Percentiles rank a stretch among this genome's conserved stretches.
Evolutionary conservation across 2,329 filamentous ascomycete genomes (phyloP).

Genomic region (Fusarium newnesense): DNA sequence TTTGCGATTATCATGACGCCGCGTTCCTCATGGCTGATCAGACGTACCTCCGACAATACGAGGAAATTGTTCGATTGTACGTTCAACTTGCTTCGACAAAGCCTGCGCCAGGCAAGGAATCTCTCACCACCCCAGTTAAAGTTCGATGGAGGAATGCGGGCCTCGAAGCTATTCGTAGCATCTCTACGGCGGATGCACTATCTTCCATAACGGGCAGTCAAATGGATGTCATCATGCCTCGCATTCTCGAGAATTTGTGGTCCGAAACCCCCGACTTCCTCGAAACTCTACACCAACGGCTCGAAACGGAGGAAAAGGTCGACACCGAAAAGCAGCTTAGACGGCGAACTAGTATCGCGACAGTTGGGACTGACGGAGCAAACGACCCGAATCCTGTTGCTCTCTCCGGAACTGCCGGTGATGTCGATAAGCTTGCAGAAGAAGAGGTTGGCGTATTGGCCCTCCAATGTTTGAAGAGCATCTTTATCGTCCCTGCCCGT

Average conservation of each 20-base stretch:
- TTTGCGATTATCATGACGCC: constrained; percentile 89
- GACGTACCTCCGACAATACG: constrained; percentile 83
- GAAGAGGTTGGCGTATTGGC: constrained; percentile 88
- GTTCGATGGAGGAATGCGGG: constrained; percentile 82
- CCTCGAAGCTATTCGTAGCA: constrained; percentile 80
- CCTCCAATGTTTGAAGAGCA: constrained; percentile 84
- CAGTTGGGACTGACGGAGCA: constrained; percentile 71
- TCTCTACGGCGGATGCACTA: constrained; percentile 83
- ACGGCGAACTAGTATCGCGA: constrained; percentile 82
- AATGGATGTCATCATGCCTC: constrained; percentile 81
- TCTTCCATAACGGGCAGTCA: constrained; percentile 80
- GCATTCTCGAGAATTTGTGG: constrained; percentile 88
- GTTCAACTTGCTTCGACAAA: constrained; percentile 80
- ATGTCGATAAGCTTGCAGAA: constrained; percentile 90
- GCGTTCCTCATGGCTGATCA: constrained; percentile 87
- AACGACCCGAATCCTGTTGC: constrained; percentile 75
- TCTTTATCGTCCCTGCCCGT: constrained; percentile 85
- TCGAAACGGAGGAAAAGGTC: constrained; percentile 73
- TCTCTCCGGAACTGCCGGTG: constrained; percentile 82
- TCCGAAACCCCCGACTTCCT: constrained; percentile 77
- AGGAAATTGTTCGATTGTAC: constrained; percentile 82
- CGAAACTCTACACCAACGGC: constrained; percentile 72
- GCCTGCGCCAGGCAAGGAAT: constrained; percentile 60
- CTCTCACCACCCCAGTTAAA: constrained; percentile 75
- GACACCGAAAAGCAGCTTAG: constrained; percentile 72